Conservation (phyloP, 768 basidiomycete genomes). For the Dendrothele bispora region DNA sequence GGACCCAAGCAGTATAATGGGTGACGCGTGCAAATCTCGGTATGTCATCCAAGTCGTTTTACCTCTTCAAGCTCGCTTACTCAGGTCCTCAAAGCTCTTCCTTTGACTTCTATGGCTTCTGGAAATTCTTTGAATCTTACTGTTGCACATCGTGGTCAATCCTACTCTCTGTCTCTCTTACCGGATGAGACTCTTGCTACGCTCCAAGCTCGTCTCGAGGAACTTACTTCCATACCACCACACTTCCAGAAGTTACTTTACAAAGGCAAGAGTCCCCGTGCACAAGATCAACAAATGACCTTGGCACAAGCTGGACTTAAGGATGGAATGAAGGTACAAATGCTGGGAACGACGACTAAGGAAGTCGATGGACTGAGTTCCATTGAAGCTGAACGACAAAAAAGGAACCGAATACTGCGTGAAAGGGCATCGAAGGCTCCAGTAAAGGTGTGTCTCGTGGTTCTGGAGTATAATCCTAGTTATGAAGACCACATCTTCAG, state of each 20-base stretch:
- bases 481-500: slow-evolving; percentile 27
- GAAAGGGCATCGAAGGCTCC: slow-evolving; percentile 58
- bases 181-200: slow-evolving; percentile 49
- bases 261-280: slow-evolving; percentile 60
- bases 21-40: too few species aligned
- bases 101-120: too few species aligned
- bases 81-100: too few species aligned
- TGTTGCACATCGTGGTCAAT: slow-evolving; percentile 49
- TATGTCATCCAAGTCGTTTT: too few species aligned
- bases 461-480: neutral
- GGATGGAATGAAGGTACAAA: slow-evolving; percentile 64
- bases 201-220: slow-evolving; percentile 53
- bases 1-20: too few species aligned
- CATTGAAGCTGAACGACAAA: slow-evolving; percentile 57
- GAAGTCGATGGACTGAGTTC: slow-evolving; percentile 56
- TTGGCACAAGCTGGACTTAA: slow-evolving; percentile 53
- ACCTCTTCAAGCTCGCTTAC: too few species aligned
- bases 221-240: slow-evolving; percentile 66
- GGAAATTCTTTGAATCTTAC: slow-evolving; percentile 15
- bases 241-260: slow-evolving; percentile 70
- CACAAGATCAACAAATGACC: slow-evolving; percentile 25
- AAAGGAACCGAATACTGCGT: slow-evolving; percentile 55
- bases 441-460: slow-evolving; percentile 46
- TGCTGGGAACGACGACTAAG: slow-evolving; percentile 64
- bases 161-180: slow-evolving; percentile 48